Evolutionary conservation across 1,284 basidiomycete genomes (phyloP), one percentile per base, ranked within the genome.

Genomic region (Cryptococcus sp.): DNA sequence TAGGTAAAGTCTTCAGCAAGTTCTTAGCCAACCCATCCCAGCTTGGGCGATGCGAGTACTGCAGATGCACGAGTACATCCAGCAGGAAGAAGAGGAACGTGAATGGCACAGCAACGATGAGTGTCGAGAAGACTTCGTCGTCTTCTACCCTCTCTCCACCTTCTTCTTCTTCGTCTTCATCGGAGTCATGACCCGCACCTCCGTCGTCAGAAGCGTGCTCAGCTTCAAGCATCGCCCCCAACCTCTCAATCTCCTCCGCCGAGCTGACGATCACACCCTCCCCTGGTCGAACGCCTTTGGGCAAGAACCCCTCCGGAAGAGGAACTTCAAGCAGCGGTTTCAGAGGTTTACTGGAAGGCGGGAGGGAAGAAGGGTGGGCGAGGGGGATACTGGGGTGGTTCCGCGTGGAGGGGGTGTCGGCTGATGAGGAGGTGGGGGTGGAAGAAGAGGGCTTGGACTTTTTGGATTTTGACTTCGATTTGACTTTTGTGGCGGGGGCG

Each of bases 61-160:
- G 70, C 45, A 70, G 56, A 55, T 73, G 68, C 1, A 72, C 68
- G 23, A 75, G 53, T 68, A 78, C 71, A 53, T 77, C 71, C 15
- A 78, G 63, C 52, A 78, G 56, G 33, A 78, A 59, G 50, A 69
- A 78, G 15, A 78, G 61, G 40, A 73, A 72, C 6, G 63, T 59
- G 49, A 76, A 75, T 11, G 76, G 76, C 23, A 78, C 67, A n/a
- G 72, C 66, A 20, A 71, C 60, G 44, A 77, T 65, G 56, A 73
- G 56, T 13, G 68, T 61, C 52, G 73, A 71, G 51, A 78, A 77
- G n/a, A 75, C 60, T 57, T 76, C 75, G 59, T 78, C 76, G 57
- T 65, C 63, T 46, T 52, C 48, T 18, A 56, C 52, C 6, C 55
- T 54, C 15, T 60, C 62, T 9, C 52, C 23, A 57, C 52, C 6